phyloP scores from a whole-genome alignment of 2,329 filamentous ascomycete genomes.

The Nakataea oryzae region DNA sequence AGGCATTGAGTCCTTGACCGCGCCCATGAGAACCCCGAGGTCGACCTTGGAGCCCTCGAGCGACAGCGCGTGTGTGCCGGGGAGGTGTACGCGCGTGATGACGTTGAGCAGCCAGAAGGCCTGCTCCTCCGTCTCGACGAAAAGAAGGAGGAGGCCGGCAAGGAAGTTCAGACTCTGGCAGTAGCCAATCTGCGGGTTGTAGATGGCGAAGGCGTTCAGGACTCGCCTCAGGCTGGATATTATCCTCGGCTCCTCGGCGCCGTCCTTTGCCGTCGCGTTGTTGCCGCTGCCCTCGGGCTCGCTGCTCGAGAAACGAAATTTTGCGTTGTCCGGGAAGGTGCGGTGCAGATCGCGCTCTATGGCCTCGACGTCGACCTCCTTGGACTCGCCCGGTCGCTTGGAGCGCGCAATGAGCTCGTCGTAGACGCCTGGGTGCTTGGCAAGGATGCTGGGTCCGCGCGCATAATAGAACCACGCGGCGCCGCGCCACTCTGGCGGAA shows the following conservation, averaged over 20 bases:
- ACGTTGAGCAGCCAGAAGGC: conserved; percentile 89
- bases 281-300: conserved; percentile 16
- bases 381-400: conserved; percentile 32
- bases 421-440: conserved; percentile 69
- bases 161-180: conserved; percentile 95
- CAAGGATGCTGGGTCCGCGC: conserved; percentile 69
- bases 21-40: conserved; percentile 83
- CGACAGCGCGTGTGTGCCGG: conserved; percentile 82
- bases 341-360: conserved; percentile 91
- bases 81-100: conserved; percentile 78
- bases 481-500: conserved; percentile 89
- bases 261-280: neutral
- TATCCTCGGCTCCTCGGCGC: conserved; percentile 57
- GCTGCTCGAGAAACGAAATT: conserved; percentile 50
- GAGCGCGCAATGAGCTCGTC: conserved; percentile 51
- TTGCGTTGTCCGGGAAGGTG: conserved; percentile 89
- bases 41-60: conserved; percentile 91
- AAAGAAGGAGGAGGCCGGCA: conserved; percentile 78
- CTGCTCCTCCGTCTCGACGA: conserved; percentile 81
- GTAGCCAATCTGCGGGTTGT: conserved; percentile 87
- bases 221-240: conserved; percentile 76
- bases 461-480: conserved; percentile 96
- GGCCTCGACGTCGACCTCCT: conserved; percentile 65
- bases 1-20: conserved; percentile 73
- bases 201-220: conserved; percentile 78